Evolutionary conservation across 1,139 yeast species (phyloP).

Genomic region (Geotrichum macrosporum): DNA sequence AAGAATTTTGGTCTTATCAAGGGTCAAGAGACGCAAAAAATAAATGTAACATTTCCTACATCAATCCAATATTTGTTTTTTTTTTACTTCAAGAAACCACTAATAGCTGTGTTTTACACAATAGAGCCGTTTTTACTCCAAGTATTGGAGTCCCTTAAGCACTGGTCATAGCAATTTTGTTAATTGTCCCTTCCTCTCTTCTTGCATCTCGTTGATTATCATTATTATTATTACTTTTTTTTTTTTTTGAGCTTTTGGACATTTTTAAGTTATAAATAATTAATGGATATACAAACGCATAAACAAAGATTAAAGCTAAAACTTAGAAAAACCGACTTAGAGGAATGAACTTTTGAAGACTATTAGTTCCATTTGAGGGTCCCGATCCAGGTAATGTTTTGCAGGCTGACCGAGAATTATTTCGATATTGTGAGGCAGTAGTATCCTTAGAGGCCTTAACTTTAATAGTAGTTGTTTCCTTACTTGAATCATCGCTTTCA

Average conservation of each 20-base stretch:
- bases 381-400: constrained; percentile 17
- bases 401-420: constrained; percentile 5
- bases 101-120: not conserved
- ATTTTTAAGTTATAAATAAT: not conserved
- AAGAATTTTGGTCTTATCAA: constrained; percentile 11
- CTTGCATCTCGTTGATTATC: too few relatives aligned
- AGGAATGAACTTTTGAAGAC: constrained; percentile 26
- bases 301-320: too few relatives aligned
- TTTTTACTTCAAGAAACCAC: not conserved
- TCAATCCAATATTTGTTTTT: not conserved
- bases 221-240: too few relatives aligned
- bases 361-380: constrained; percentile 21
- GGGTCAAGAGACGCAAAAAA: constrained; percentile 2
- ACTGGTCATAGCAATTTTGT: too few relatives aligned
- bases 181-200: too few relatives aligned
- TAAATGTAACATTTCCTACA: not conserved
- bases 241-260: not conserved
- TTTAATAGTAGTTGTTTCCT: not conserved
- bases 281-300: not conserved
- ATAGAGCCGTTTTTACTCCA: too few relatives aligned
- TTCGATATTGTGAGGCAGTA: not conserved
- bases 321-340: constrained; percentile 26
- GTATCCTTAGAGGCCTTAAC: not conserved
- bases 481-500: constrained; percentile 3
- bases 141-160: too few relatives aligned